A percentile compares a stretch with the other conserved stretches of the same genome.
phyloP scores from a whole-genome alignment of 257 asterid species.

The Nicotiana sylvestris region DNA sequence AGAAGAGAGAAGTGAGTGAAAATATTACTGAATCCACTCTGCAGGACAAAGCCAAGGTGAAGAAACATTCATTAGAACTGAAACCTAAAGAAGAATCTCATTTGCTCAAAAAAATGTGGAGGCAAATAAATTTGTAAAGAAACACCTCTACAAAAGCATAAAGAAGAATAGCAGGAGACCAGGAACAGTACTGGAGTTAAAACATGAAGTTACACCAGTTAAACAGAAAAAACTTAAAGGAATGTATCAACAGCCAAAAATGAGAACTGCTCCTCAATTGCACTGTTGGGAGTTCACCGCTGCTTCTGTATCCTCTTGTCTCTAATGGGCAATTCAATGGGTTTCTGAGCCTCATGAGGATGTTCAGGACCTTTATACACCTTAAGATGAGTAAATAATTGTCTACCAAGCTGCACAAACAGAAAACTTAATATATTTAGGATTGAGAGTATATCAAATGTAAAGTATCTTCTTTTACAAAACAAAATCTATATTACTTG shows the following conservation, averaged over 20 bases:
- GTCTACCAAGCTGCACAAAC: constrained; percentile 77
- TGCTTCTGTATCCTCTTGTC: constrained; percentile 75
- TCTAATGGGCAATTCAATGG: constrained; percentile 69
- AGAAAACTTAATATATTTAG: constrained; percentile 1
- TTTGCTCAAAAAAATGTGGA: neutral
- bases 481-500: neutral
- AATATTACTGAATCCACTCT: neutral
- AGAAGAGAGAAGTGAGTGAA: neutral
- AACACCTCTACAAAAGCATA: neutral
- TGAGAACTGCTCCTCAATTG: neutral
- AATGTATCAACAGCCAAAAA: neutral
- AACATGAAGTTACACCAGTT: neutral
- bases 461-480: neutral
- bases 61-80: neutral
- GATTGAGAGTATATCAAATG: neutral
- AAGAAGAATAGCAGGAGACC: neutral
- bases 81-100: neutral
- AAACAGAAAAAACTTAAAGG: neutral
- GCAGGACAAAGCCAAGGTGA: neutral
- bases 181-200: neutral
- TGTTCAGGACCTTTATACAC: constrained; percentile 86
- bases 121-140: neutral
- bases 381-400: constrained; percentile 78
- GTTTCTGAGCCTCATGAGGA: constrained; percentile 94
- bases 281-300: neutral